Base-by-base conservation (phyloP, 1,139 yeast genomes). In the Suhomyces bribrorum region DNA sequence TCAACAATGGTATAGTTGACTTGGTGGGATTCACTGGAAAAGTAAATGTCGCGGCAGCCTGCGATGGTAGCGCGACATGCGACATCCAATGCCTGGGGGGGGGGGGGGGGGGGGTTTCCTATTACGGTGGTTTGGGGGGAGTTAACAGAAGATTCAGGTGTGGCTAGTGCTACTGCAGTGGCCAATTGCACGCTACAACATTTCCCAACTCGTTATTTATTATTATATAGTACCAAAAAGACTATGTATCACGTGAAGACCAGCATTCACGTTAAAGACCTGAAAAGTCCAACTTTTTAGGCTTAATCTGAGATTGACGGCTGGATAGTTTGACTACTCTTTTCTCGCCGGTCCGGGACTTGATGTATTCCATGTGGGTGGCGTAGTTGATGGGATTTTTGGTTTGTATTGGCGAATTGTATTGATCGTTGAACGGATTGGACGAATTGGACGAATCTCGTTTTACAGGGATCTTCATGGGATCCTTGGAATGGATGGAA, bases 281-380 rank as follows among this genome's bases (percentile, higher is more conserved):
- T 9, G 57, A 41, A 48, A 69, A 69, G 43, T 63, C 66, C 52
- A 71, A 61, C 45, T 63, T 69, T 49, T 65, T 68, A 15, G 77
- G 77, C 44, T 63, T 63, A 31, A 69, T 62, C 33, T 56, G 59
- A 44, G 56, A 57, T 44, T 71, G 75, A 26, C 60, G 61, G 8
- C 56, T 59, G 37, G 65, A 52, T 32, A 72, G 54, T 39, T 61
- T 56, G 18, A 67, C 63, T 22, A 68, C 50, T 40, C 60, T 58
- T 29, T 57, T 54, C 35, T 66, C 64, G 2, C 77, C 76, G 3
- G 75, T 70, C 37, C 56, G 62, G 37, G 64, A 54, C 45, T 69
- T 64, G 13, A 69, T 49, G 35, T 59, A 56, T 45, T 70, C 76
- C 54, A 64, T 61, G 47, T 70, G 74, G 2, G 74, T 69, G 15